phyloP scores from a whole-genome alignment of 2,329 filamentous ascomycete species.

The Cercospora sp. region DNA sequence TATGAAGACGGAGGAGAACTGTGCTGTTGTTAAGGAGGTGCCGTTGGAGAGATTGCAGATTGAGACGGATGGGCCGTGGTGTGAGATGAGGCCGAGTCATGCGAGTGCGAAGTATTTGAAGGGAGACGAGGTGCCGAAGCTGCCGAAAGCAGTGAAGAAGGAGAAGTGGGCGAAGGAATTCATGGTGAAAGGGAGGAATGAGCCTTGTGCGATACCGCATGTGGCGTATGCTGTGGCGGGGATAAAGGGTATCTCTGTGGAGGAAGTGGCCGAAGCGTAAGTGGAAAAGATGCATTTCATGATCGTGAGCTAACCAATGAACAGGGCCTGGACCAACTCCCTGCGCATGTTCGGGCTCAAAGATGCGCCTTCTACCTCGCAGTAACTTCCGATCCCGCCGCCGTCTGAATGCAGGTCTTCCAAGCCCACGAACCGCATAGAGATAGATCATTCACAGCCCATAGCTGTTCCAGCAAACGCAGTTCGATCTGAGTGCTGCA shows the following conservation, averaged over 20 bases:
- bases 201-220: constrained; percentile 81
- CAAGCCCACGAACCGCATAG: background rate
- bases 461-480: background rate
- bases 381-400: background rate
- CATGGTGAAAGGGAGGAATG: constrained; percentile 94
- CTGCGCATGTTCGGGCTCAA: constrained; percentile 74
- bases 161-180: constrained; percentile 86
- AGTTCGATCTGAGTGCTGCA: background rate
- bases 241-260: constrained; percentile 75
- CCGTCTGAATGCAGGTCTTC: background rate
- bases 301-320: constrained; percentile 27
- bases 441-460: background rate
- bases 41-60: constrained; percentile 81
- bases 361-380: constrained; percentile 34
- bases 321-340: constrained; percentile 75
- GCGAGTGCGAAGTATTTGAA: constrained; percentile 74
- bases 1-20: constrained; percentile 90
- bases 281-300: constrained; percentile 34
- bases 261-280: constrained; percentile 79
- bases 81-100: constrained; percentile 87
- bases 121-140: constrained; percentile 59
- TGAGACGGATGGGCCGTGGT: constrained; percentile 97
- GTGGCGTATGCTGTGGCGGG: constrained; percentile 87
- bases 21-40: constrained; percentile 77
- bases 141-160: constrained; percentile 88